phyloP scores from a whole-genome alignment of 768 basidiomycete species.

The Tulasnella sp. region DNA sequence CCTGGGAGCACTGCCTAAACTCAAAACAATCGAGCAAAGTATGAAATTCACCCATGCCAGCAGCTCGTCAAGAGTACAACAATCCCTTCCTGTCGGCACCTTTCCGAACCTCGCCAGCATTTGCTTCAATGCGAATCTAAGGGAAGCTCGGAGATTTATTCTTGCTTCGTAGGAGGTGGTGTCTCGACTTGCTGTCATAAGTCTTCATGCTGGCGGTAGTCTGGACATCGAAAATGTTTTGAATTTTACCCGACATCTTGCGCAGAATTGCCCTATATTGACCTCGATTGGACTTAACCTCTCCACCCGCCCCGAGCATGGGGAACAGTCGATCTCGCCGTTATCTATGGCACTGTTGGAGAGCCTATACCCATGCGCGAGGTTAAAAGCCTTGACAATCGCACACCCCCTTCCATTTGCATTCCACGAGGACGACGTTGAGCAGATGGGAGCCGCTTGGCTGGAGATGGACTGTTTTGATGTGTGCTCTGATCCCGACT shows the following conservation, averaged over 20 bases:
- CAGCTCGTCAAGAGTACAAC: not conserved
- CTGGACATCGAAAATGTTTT: not conserved
- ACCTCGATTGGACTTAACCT: not conserved
- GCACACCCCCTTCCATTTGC: not conserved
- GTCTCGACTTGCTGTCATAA: not conserved
- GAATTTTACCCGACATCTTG: not conserved
- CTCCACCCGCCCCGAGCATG: not conserved
- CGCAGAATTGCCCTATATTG: not conserved
- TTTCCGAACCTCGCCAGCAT: not conserved
- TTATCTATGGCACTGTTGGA: not conserved
- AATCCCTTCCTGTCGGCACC: not conserved
- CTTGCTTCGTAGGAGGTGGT: not conserved
- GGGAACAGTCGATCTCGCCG: not conserved
- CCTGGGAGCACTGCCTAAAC: not conserved
- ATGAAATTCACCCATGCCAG: not conserved
- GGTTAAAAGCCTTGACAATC: not conserved
- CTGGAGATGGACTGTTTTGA: no score
- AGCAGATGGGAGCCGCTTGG: no score
- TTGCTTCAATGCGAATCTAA: not conserved
- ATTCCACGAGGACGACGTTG: no score
- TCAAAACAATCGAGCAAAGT: not conserved
- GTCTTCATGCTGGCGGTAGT: not conserved
- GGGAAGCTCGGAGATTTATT: not conserved
- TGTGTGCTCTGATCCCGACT: no score
- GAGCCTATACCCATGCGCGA: not conserved